Percentiles rank a stretch among this genome's conserved stretches.
Conservation (phyloP, 2,329 filamentous ascomycete species). For the Tolypocladium ophioglossoides region DNA sequence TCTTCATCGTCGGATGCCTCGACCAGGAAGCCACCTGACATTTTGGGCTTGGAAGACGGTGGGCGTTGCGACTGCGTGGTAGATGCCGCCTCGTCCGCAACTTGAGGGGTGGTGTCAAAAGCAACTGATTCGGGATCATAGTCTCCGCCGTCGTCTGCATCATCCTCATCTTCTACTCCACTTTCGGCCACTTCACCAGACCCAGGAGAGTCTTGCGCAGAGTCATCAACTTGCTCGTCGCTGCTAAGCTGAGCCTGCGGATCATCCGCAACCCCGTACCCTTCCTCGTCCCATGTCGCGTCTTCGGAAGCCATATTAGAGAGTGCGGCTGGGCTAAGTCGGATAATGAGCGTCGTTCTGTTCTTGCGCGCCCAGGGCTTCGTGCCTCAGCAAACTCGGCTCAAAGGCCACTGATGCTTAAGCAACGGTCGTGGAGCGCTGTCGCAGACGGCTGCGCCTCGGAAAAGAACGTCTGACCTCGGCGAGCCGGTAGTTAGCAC, state of each 20-base stretch:
- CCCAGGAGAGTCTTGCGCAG: conserved; percentile 34
- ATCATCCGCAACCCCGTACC: conserved; percentile 45
- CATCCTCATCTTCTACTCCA: conserved; percentile 40
- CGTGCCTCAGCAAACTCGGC: background rate
- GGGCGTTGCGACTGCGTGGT: conserved; percentile 16
- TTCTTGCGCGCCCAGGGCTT: background rate
- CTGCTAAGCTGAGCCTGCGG: conserved; percentile 45
- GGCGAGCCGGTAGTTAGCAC: background rate
- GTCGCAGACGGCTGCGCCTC: background rate
- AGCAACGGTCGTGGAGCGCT: background rate
- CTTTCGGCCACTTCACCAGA: conserved; percentile 38
- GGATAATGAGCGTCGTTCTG: background rate
- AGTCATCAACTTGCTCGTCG: conserved; percentile 42
- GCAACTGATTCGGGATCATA: conserved; percentile 49
- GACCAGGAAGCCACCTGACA: conserved; percentile 48
- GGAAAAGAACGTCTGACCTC: background rate
- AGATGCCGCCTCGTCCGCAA: conserved; percentile 15
- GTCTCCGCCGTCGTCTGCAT: conserved; percentile 42
- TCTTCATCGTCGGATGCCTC: conserved; percentile 52
- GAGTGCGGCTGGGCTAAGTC: background rate
- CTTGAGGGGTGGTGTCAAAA: conserved; percentile 29
- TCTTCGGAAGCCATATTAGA: conserved; percentile 27
- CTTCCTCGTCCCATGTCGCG: conserved; percentile 40
- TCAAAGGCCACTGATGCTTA: background rate
- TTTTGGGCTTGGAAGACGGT: conserved; percentile 42